These are phyloP conservation scores for Saccharum officinarum DNA, from an alignment of 176 grass and related monocot species.

Conservation along the genomic window DNA sequence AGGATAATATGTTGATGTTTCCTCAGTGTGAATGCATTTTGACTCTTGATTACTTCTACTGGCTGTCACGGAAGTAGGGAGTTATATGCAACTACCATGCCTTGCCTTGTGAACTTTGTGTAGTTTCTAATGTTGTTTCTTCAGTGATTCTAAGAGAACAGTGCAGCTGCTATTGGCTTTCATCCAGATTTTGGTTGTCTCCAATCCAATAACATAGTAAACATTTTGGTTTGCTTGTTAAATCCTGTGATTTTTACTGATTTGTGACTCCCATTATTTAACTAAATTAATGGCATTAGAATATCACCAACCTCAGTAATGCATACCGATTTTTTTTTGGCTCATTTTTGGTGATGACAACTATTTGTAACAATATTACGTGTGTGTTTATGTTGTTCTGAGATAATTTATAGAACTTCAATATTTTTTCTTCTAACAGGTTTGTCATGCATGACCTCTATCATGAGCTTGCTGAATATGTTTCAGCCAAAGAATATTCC, in stretches of 20 bases:
- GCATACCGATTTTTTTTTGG: conserved; percentile 1
- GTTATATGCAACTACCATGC: neutral
- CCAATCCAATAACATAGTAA: neutral
- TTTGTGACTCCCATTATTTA: neutral
- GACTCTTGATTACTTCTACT: neutral
- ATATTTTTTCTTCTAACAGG: conserved; percentile 13
- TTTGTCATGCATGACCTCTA: conserved; percentile 41
- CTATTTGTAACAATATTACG: neutral
- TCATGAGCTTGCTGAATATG: conserved; percentile 32
- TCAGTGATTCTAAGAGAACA: neutral
- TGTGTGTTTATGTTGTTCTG: conserved; percentile 21
- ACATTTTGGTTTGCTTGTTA: neutral
- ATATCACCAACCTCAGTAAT: neutral
- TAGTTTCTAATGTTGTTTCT: neutral
- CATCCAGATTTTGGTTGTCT: conserved; percentile 1
- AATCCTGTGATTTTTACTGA: neutral
- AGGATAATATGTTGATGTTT: neutral
- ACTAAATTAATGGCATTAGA: neutral
- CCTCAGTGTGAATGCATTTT: neutral
- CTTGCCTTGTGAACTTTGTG: neutral
- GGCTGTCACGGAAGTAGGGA: neutral
- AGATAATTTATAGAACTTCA: neutral
- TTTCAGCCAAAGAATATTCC: conserved; percentile 28
- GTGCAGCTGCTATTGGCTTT: neutral
- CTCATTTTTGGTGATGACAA: neutral